These are phyloP conservation scores for Wickerhamiella alocasiicola DNA, from an alignment of 805 yeast genomes.

Conservation along the genomic window DNA sequence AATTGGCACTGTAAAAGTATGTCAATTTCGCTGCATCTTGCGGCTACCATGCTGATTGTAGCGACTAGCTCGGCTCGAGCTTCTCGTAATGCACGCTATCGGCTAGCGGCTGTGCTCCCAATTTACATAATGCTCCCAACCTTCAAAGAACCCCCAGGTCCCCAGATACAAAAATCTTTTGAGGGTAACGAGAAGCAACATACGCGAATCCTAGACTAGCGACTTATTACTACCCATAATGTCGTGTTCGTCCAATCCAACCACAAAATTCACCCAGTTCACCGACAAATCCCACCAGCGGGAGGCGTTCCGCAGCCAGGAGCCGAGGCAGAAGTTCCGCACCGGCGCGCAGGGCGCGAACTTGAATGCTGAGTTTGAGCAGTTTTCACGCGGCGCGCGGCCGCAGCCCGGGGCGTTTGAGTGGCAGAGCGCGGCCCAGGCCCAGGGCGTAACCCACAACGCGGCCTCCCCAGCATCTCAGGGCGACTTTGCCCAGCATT, in stretches of 20 bases:
- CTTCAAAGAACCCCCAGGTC: too few relatives aligned
- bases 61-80: too few relatives aligned
- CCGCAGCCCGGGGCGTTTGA: neutral
- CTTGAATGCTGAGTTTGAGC: neutral
- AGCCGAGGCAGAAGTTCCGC: neutral
- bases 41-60: too few relatives aligned
- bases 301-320: neutral
- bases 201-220: too few relatives aligned
- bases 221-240: too few relatives aligned
- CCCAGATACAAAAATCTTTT: too few relatives aligned
- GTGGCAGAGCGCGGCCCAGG: neutral
- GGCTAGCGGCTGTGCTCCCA: too few relatives aligned
- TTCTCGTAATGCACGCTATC: too few relatives aligned
- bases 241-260: constrained; percentile 6
- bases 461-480: neutral
- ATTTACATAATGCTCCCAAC: too few relatives aligned
- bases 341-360: neutral
- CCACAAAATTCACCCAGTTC: neutral
- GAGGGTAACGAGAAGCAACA: too few relatives aligned
- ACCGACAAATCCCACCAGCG: constrained; percentile 1
- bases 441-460: neutral
- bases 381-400: neutral
- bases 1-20: too few relatives aligned
- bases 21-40: too few relatives aligned
- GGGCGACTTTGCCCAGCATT: neutral